These are phyloP conservation scores for Paramecium primaurelia DNA, from an alignment of 73 alveolate species.

Conservation along the genomic window DNA sequence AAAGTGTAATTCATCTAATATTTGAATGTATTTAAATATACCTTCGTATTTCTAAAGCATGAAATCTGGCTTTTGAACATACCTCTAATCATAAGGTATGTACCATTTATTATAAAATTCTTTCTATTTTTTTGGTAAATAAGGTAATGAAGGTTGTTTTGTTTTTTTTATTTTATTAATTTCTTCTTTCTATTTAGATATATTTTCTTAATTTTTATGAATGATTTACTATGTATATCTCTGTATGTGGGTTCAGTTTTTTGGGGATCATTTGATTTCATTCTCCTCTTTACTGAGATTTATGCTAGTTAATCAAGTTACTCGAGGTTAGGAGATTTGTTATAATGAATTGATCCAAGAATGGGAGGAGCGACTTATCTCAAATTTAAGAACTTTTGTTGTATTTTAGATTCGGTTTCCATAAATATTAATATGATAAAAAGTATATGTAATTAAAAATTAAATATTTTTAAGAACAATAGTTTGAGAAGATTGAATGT, in stretches of 20 bases:
- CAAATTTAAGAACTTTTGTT: background rate
- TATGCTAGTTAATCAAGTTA: background rate
- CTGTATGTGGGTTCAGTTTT: background rate
- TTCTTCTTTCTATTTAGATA: background rate
- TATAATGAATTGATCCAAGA: background rate
- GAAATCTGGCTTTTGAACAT: background rate
- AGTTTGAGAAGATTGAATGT: background rate
- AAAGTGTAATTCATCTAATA: conserved; percentile 31
- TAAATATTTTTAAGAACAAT: background rate
- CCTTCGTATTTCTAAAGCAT: background rate
- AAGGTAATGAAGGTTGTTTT: conserved; percentile 34
- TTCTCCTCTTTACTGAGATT: background rate
- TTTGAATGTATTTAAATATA: background rate
- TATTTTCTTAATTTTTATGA: background rate
- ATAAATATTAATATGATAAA: background rate
- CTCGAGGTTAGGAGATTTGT: background rate
- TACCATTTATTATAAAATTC: conserved; percentile 37
- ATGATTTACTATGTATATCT: background rate
- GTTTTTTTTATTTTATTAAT: background rate
- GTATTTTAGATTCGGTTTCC: background rate
- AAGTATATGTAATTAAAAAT: background rate
- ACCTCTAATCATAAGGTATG: conserved; percentile 30
- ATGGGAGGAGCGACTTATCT: background rate
- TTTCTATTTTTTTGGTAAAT: background rate
- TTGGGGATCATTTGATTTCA: background rate